A percentile compares a stretch with the other conserved stretches of the same genome.
phyloP scores from a whole-genome alignment of 306 rosid species.

The Vigna hirtella region DNA sequence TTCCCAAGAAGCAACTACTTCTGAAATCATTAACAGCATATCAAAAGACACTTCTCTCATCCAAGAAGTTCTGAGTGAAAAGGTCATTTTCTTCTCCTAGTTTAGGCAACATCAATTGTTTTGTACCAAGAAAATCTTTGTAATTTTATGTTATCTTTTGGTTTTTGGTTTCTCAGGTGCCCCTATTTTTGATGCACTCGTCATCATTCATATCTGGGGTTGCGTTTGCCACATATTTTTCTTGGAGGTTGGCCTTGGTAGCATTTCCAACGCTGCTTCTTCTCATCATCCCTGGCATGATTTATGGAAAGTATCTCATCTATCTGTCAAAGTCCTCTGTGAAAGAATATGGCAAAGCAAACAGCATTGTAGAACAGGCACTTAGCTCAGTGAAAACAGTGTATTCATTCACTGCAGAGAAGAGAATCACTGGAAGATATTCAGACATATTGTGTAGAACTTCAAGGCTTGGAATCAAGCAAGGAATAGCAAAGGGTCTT shows the following conservation, averaged over 20 bases:
- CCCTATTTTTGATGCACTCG: conserved; percentile 82
- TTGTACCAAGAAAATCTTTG: neutral
- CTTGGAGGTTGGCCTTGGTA: conserved; percentile 80
- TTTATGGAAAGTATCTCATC: conserved; percentile 82
- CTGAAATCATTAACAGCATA: conserved; percentile 82
- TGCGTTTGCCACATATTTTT: conserved; percentile 74
- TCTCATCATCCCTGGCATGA: conserved; percentile 86
- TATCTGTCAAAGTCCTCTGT: conserved; percentile 60
- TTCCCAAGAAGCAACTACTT: conserved; percentile 86
- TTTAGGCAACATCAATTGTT: neutral
- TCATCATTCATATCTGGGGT: conserved; percentile 87
- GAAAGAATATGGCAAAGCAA: conserved; percentile 75
- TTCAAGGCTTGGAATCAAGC: conserved; percentile 77
- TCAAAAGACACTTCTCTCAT: conserved; percentile 88
- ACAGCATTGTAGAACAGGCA: conserved; percentile 77
- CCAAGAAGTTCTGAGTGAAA: conserved; percentile 95
- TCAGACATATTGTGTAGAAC: conserved; percentile 68
- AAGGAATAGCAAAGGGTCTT: conserved; percentile 90
- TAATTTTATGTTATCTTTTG: neutral
- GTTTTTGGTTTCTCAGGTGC: conserved; percentile 59
- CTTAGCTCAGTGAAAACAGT: conserved; percentile 80
- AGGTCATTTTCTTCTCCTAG: conserved; percentile 47
- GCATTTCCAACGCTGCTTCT: conserved; percentile 85
- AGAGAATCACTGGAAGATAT: conserved; percentile 65
- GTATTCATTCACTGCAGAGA: conserved; percentile 91